Percentiles rank a stretch among this genome's conserved stretches.
Evolutionary conservation across 2,329 filamentous ascomycete species (phyloP).

Genomic region (Cytospora paraplurivora): DNA sequence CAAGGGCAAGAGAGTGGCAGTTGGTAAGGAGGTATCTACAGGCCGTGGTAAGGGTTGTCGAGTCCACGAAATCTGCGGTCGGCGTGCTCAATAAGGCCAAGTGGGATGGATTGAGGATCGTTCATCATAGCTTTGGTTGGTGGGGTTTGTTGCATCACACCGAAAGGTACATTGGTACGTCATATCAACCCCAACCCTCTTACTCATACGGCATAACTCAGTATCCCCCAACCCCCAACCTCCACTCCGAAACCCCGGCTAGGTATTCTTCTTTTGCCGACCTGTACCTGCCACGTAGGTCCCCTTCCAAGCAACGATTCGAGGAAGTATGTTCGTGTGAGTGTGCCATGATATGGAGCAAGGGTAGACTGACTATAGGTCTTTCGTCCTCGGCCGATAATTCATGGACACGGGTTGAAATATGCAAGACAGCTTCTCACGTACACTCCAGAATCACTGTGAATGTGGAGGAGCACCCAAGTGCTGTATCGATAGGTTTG

Average conservation of each 20-base stretch:
- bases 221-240: neutral
- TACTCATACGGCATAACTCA: neutral
- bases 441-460: neutral
- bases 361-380: no score
- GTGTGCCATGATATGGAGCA: no score
- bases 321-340: no score
- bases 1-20: neutral
- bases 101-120: neutral
- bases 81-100: conserved; percentile 16
- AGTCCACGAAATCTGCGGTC: conserved; percentile 18
- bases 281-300: no score
- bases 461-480: neutral
- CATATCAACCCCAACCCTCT: conserved; percentile 13
- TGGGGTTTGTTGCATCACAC: conserved; percentile 17
- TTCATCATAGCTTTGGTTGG: conserved; percentile 1
- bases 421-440: no score
- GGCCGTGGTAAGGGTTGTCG: neutral
- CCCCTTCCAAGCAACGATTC: no score
- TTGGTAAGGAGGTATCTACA: neutral
- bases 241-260: no score
- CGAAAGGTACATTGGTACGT: neutral
- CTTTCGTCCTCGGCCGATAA: no score
- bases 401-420: no score
- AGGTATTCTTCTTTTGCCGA: no score
- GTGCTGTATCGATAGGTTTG: neutral